Conservation (phyloP, 2,329 filamentous ascomycete species). For the Sclerotinia spermophila region DNA sequence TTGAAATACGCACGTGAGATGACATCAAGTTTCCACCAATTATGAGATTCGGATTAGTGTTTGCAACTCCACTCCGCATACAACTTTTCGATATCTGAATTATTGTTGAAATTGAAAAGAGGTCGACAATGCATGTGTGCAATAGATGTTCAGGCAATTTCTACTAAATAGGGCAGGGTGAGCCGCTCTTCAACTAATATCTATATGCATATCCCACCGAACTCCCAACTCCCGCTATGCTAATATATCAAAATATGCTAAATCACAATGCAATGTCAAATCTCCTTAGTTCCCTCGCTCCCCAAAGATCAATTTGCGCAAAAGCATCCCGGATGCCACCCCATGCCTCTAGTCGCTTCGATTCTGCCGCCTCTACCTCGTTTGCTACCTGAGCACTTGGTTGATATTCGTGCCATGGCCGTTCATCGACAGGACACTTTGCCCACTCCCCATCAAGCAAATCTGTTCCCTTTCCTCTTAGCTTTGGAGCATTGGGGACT, state of each 20-base stretch:
- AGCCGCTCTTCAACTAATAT: background rate
- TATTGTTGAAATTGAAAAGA: background rate
- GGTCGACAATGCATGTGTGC: background rate
- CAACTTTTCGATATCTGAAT: background rate
- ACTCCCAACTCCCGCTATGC: constrained; percentile 5
- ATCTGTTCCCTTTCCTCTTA: constrained; percentile 19
- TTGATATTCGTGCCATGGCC: constrained; percentile 23
- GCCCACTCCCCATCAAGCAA: constrained; percentile 30
- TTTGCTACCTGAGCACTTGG: background rate
- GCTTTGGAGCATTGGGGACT: constrained; percentile 27
- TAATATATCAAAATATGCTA: background rate
- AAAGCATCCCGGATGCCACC: constrained; percentile 12
- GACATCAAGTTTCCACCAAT: background rate
- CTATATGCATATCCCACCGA: background rate
- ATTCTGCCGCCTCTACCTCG: background rate
- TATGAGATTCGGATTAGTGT: background rate
- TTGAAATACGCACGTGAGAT: background rate
- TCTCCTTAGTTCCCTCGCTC: background rate
- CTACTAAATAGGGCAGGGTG: background rate
- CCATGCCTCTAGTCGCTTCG: constrained; percentile 10
- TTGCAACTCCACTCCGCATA: background rate
- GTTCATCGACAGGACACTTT: constrained; percentile 31
- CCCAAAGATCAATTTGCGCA: constrained; percentile 4
- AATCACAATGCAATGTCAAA: constrained; percentile 6
- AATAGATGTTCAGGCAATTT: background rate